Evolutionary conservation across 805 yeast genomes (phyloP).

Genomic region (Candida tibetensis): DNA sequence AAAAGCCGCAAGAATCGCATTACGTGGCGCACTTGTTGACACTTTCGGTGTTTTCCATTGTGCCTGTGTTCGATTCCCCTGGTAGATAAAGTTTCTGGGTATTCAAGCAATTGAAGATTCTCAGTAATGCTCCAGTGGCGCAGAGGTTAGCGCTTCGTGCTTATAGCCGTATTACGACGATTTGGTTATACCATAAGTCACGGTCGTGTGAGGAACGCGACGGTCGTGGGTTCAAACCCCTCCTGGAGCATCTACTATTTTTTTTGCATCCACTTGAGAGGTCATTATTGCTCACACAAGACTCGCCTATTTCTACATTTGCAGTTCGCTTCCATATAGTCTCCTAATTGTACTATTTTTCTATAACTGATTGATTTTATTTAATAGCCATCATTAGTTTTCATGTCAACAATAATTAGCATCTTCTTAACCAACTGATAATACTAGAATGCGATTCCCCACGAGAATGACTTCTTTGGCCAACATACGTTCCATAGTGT

Average conservation of each 20-base stretch:
- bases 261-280: conserved; percentile 12
- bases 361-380: background rate
- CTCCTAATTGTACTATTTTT: too few species aligned
- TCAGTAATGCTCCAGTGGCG: conserved; percentile 43
- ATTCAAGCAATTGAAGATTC: too few species aligned
- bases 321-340: too few species aligned
- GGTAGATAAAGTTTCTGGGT: conserved; percentile 5
- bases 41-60: too few species aligned
- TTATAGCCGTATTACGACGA: conserved; percentile 44
- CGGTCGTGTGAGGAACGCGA: conserved; percentile 57
- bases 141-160: conserved; percentile 57
- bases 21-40: background rate
- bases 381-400: background rate
- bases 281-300: too few species aligned
- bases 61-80: background rate
- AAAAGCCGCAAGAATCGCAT: too few species aligned
- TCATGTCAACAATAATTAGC: background rate
- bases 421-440: too few species aligned
- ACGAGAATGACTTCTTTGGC: too few species aligned
- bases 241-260: conserved; percentile 48
- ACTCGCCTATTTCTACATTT: too few species aligned
- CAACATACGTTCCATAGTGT: too few species aligned
- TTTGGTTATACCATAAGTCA: conserved; percentile 46
- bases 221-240: conserved; percentile 56
- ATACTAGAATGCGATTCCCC: too few species aligned